Evolutionary conservation across 2,329 filamentous ascomycete species (phyloP).

Genomic region (Dactylonectria estremocensis): DNA sequence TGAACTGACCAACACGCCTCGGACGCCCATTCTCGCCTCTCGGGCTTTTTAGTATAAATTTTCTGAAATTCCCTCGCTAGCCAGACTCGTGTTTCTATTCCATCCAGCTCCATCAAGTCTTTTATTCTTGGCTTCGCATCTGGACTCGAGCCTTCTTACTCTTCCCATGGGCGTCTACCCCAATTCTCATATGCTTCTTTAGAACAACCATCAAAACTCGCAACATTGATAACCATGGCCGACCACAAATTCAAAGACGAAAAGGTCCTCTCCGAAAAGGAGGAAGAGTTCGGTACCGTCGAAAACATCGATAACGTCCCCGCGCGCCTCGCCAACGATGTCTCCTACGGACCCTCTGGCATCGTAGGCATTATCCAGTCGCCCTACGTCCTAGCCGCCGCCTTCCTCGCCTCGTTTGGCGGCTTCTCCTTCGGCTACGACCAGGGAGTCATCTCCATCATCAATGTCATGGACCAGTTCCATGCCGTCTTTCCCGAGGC

Average conservation of each 20-base stretch:
- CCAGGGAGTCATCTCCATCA: conserved; percentile 55
- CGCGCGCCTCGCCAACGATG: conserved; percentile 13
- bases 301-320: conserved; percentile 28
- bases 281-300: conserved; percentile 31
- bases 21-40: conserved; percentile 6
- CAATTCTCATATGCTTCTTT: background rate
- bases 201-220: background rate
- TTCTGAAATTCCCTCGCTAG: conserved; percentile 10
- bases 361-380: conserved; percentile 19
- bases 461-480: conserved; percentile 62
- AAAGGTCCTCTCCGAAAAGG: conserved; percentile 27
- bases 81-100: conserved; percentile 5
- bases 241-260: conserved; percentile 27
- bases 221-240: conserved; percentile 14
- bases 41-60: conserved; percentile 20
- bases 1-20: conserved; percentile 4
- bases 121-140: background rate
- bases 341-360: conserved; percentile 24
- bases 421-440: conserved; percentile 52
- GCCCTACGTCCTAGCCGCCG: conserved; percentile 58
- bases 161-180: conserved; percentile 12
- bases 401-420: conserved; percentile 55
- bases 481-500: conserved; percentile 54
- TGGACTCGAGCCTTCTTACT: background rate
- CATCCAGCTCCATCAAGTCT: background rate